phyloP scores from a whole-genome alignment of 129 eudicot species.

The Flaveria ramosissima region DNA sequence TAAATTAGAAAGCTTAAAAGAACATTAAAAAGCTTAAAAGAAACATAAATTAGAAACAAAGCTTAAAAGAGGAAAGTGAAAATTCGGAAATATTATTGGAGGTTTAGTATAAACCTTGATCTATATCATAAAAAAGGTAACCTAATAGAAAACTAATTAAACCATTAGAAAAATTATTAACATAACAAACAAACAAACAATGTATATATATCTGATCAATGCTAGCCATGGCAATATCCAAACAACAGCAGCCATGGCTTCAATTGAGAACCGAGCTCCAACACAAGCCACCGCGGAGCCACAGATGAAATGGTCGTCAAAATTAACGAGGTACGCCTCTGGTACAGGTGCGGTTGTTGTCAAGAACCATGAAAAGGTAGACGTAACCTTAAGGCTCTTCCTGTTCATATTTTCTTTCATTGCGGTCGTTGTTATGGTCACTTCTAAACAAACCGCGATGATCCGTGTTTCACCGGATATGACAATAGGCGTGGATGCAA shows the following conservation, averaged over 20 bases:
- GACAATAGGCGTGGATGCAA: constrained; percentile 2
- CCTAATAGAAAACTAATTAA: not conserved
- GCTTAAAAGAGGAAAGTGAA: not conserved
- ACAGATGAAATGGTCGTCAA: constrained; percentile 23
- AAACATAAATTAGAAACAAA: no score
- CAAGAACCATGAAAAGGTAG: constrained; percentile 22
- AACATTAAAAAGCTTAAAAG: no score
- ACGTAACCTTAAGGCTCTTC: constrained; percentile 21
- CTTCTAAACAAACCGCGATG: constrained; percentile 12
- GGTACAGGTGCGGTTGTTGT: constrained; percentile 6
- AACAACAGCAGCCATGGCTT: constrained; percentile 22
- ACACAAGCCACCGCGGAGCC: constrained; percentile 11
- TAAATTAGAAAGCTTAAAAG: no score
- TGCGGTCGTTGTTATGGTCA: constrained; percentile 14
- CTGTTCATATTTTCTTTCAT: not conserved
- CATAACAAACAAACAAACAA: not conserved
- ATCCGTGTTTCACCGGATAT: constrained; percentile 14
- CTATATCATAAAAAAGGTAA: not conserved
- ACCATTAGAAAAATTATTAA: not conserved
- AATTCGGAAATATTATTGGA: not conserved
- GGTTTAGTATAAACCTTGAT: not conserved
- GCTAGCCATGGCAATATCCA: constrained; percentile 16
- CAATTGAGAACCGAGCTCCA: constrained; percentile 6
- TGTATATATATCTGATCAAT: not conserved
- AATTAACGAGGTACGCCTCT: constrained; percentile 8